These are phyloP conservation scores for Aspergillus bridgeri DNA, from an alignment of 495 filamentous ascomycete genomes.

Conservation along the genomic window DNA sequence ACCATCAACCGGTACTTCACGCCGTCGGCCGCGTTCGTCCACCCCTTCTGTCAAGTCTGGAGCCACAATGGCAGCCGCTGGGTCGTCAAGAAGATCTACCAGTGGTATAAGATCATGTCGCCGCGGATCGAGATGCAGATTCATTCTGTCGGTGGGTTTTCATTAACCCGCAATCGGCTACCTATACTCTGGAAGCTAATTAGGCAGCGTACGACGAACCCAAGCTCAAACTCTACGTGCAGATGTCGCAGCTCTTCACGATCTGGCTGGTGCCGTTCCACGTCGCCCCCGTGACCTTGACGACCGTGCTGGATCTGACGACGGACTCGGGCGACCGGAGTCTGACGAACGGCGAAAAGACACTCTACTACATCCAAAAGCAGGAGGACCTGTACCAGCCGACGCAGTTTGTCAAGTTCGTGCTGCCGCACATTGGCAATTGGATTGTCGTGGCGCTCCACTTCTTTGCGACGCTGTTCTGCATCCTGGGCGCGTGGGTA, in stretches of 20 bases:
- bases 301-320: constrained; percentile 66
- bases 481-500: constrained; percentile 51
- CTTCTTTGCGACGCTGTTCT: constrained; percentile 57
- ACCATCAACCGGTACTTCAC: constrained; percentile 69
- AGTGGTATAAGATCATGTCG: constrained; percentile 83
- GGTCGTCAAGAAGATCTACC: constrained; percentile 66
- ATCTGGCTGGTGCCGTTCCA: constrained; percentile 76
- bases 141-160: constrained; percentile 57
- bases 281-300: constrained; percentile 61
- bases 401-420: constrained; percentile 72
- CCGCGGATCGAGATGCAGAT: constrained; percentile 69
- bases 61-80: constrained; percentile 54
- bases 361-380: constrained; percentile 62
- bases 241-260: constrained; percentile 67
- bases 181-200: neutral
- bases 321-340: constrained; percentile 8
- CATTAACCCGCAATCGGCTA: neutral
- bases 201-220: constrained; percentile 62
- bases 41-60: constrained; percentile 76
- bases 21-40: constrained; percentile 64
- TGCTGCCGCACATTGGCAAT: constrained; percentile 35
- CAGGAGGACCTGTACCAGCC: constrained; percentile 85
- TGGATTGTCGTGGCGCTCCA: constrained; percentile 57
- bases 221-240: constrained; percentile 64
- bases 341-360: constrained; percentile 18